Base-by-base conservation (phyloP, 371 early-diverging fungal genomes). In the Saksenaea vasiformis region DNA sequence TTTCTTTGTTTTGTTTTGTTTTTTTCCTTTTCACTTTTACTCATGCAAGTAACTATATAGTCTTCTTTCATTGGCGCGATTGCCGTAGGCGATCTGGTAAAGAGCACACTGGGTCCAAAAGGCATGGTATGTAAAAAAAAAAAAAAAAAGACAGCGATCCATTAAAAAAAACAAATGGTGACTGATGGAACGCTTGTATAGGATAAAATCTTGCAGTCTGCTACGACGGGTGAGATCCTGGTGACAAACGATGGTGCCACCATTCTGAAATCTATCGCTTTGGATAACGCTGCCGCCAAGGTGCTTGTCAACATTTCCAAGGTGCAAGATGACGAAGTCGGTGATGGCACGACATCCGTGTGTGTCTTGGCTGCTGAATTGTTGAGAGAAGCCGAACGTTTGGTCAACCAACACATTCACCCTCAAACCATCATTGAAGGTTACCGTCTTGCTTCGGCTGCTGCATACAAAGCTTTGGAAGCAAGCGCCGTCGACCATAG, bases 191-290 rank as follows among this genome's bases (percentile, higher is more conserved):
- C 2, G 31, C 62, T 70, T 15, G 72, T 64, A n/a, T 66, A 92
- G 92, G 94, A 98, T 87, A 98, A 98, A 83, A 95, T 98, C 67
- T 92, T 99, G 74, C 96, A 98, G 77, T 94, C 99, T 57, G 84
- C 94, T 37, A 80, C 85, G 41, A 87, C 83, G 39, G 95, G 92
- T 63, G 90, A 93, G 66, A 90, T 98, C 69, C 83, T 93, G 70
- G 98, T 99, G 47, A 99, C 99, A 14, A 99, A 99, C 83, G 99
- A 99, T 81, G 99, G 99, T 56, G 99, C 99, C 15, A 99, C 99
- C 36, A 99, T 99, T 73, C 85, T 99, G 51, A 99, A 99, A 78
- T 96, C 96, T 44, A 95, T 99, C 65, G 92, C 95, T 15, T 88
- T 99, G 41, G 98, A 99, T 79, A 97, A 98, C 75, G 95, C 99